Base-by-base conservation (phyloP, 257 asterid species). In the Cinchona pubescens region DNA sequence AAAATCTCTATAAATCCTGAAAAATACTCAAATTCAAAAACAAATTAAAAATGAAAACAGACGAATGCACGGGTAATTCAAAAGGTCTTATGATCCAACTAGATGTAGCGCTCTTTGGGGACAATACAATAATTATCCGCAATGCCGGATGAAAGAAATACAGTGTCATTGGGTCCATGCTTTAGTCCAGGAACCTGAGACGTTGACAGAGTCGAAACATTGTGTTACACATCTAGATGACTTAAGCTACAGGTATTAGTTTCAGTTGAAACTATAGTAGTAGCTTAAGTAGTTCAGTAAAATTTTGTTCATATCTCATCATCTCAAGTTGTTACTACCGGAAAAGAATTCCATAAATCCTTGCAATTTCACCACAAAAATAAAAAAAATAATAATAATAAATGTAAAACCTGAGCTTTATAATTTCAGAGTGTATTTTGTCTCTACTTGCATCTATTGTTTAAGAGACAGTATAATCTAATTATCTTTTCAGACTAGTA, bases 81-180 rank as follows among this genome's bases (percentile, higher is more conserved):
- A 68, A 68, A 1, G 60, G 23, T 7, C 1, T 3, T 25, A 18
- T 45, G 18, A 14, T 29, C 32, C 23, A 37, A 45, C 9, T 51
- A 62, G 62, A 72, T 18, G 37, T 25, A 23, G 40, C 18, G 73
- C 2, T 73, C 15, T 32, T 14, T n/a, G n/a, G 27, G 51, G 78
- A 60, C 82, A 48, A 88, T 92, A 91, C 99, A 90, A 86, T 95
- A 96, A 21, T 92, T 91, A 81, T 95, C 98, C 30, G 87, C 81
- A 78, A 95, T 92, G 82, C 99, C 98, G 48, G 96, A 89, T 25
- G 99, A 92, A 71, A 95, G 88, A 76, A 86, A 87, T 83, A 83
- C 83, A 61, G 96, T 91, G 73, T 96, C 97, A 64, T 90, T 95
- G 18, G 96, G 97, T 37, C 99, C 99, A 78, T 73, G 91, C 91